phyloP scores from a whole-genome alignment of 129 eudicot genomes.

The Rutidosis leptorrhynchoides region DNA sequence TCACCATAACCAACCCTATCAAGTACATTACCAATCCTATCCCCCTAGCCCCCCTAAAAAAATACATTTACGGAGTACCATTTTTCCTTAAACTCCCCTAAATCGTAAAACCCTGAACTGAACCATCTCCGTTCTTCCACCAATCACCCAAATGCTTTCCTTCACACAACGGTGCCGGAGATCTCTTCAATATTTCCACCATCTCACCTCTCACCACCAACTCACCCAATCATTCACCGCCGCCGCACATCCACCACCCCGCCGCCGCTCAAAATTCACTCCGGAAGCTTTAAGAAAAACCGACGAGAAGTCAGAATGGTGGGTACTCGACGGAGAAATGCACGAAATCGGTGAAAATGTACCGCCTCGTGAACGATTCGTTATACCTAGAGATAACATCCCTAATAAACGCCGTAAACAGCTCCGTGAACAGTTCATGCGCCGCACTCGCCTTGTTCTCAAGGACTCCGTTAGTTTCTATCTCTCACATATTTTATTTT shows the following conservation, averaged over 20 bases:
- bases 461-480: slow-evolving; percentile 63
- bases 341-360: slow-evolving; percentile 96
- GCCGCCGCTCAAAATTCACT: slow-evolving; percentile 55
- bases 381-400: slow-evolving; percentile 80
- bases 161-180: no score
- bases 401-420: slow-evolving; percentile 87
- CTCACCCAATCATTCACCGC: slow-evolving; percentile 22
- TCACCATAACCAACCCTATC: no score
- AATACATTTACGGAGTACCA: no score
- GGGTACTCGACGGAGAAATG: slow-evolving; percentile 97
- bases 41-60: no score
- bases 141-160: no score
- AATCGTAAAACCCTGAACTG: no score
- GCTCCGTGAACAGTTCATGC: slow-evolving; percentile 97
- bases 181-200: slow-evolving; percentile 31
- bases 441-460: slow-evolving; percentile 91
- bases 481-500: background rate
- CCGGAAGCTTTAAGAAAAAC: slow-evolving; percentile 46
- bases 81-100: no score
- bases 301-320: slow-evolving; percentile 94
- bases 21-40: no score
- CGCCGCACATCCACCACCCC: slow-evolving; percentile 38
- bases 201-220: slow-evolving; percentile 35
- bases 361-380: slow-evolving; percentile 86
- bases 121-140: no score